A percentile compares a stretch with the other conserved stretches of the same genome.
Evolutionary conservation across 2,329 filamentous ascomycete genomes (phyloP).

Genomic region (Zasmidium cellare): DNA sequence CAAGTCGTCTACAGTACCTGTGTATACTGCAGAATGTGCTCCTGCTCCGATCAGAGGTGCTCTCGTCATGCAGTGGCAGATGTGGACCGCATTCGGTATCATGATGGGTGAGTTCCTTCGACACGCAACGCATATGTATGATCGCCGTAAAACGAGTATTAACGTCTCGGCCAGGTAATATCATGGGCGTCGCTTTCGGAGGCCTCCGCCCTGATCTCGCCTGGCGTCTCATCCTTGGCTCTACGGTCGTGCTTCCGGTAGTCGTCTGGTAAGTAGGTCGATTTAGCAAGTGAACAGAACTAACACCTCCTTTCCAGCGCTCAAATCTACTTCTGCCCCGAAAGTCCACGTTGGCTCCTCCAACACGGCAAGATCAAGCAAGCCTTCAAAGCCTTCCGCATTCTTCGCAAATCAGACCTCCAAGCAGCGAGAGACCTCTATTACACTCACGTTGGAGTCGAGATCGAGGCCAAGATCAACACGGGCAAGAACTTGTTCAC

Average conservation of each 20-base stretch:
- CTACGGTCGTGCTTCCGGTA: slow-evolving; percentile 59
- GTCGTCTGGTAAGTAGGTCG: neutral
- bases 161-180: slow-evolving; percentile 44
- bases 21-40: slow-evolving; percentile 46
- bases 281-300: neutral
- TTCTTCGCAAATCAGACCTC: neutral
- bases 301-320: neutral
- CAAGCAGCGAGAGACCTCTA: slow-evolving; percentile 16
- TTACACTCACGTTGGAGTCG: slow-evolving; percentile 26
- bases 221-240: slow-evolving; percentile 59
- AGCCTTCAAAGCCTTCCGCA: neutral
- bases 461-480: slow-evolving; percentile 18
- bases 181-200: slow-evolving; percentile 49
- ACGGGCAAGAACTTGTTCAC: slow-evolving; percentile 7
- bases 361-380: slow-evolving; percentile 15
- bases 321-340: slow-evolving; percentile 49
- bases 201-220: slow-evolving; percentile 58
- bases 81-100: slow-evolving; percentile 57
- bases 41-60: slow-evolving; percentile 48
- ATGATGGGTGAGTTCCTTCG: slow-evolving; percentile 49
- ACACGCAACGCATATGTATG: too few species aligned
- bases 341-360: slow-evolving; percentile 30
- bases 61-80: slow-evolving; percentile 36
- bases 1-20: slow-evolving; percentile 47
- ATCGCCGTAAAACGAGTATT: too few species aligned